A percentile compares a stretch with the other conserved stretches of the same genome.
Conservation (phyloP, 495 filamentous ascomycete species). For the Podospora pseudopauciseta region DNA sequence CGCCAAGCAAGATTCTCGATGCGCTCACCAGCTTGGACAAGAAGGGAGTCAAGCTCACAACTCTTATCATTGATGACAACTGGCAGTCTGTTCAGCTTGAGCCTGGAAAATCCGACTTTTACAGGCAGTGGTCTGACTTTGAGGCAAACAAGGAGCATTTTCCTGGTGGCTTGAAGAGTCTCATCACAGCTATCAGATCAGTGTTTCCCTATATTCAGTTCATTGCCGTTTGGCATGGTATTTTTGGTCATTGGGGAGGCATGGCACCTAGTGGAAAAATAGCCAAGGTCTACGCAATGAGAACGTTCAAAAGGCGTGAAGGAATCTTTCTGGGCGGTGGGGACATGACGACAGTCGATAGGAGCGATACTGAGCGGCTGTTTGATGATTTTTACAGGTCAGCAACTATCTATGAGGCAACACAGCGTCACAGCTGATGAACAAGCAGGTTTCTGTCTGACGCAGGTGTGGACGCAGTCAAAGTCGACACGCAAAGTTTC, state of each 20-base stretch:
- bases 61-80: slow-evolving; percentile 91
- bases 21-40: slow-evolving; percentile 69
- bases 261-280: slow-evolving; percentile 69
- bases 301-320: slow-evolving; percentile 51
- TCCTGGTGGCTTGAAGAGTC: slow-evolving; percentile 69
- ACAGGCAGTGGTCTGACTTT: slow-evolving; percentile 63
- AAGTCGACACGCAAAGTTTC: not conserved
- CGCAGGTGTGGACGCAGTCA: slow-evolving; percentile 52
- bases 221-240: slow-evolving; percentile 91
- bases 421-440: slow-evolving; percentile 83
- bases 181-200: slow-evolving; percentile 62
- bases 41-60: slow-evolving; percentile 70
- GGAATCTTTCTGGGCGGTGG: slow-evolving; percentile 52
- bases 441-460: slow-evolving; percentile 64
- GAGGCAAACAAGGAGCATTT: slow-evolving; percentile 81
- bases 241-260: slow-evolving; percentile 95
- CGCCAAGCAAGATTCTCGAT: slow-evolving; percentile 70
- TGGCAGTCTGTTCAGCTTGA: slow-evolving; percentile 75
- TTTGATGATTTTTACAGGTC: slow-evolving; percentile 92
- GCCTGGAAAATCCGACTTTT: slow-evolving; percentile 40
- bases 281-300: slow-evolving; percentile 73
- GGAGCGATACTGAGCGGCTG: slow-evolving; percentile 65
- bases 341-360: slow-evolving; percentile 68
- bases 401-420: slow-evolving; percentile 62
- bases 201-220: slow-evolving; percentile 72